Evolutionary conservation across 345 rosid genomes (phyloP).

Genomic region (Gynandropsis gynandra): DNA sequence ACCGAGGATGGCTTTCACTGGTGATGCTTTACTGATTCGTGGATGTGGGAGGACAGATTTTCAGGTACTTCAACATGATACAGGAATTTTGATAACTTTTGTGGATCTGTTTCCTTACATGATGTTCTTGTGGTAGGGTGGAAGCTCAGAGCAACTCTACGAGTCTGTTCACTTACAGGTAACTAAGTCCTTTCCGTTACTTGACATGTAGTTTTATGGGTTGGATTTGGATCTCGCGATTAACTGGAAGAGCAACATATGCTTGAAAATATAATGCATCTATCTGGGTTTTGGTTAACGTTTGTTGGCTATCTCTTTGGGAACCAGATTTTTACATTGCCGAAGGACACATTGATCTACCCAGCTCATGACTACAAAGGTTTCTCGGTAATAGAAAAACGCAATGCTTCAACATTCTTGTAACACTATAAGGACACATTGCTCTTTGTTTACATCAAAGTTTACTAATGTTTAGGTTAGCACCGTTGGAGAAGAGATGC

Average conservation of each 20-base stretch:
- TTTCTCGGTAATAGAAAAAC: conserved; percentile 45
- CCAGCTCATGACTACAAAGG: conserved; percentile 97
- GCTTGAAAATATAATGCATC: too few relatives aligned
- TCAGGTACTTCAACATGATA: conserved; percentile 50
- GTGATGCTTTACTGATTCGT: conserved; percentile 78
- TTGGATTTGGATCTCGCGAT: too few relatives aligned
- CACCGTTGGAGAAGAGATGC: conserved; percentile 87
- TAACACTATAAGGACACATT: not conserved
- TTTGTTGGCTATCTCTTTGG: conserved; percentile 8
- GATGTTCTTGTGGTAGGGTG: conserved; percentile 48
- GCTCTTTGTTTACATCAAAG: conserved; percentile 14
- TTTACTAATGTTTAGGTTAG: conserved; percentile 50
- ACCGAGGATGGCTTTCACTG: conserved; percentile 93
- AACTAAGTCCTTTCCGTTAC: conserved; percentile 20
- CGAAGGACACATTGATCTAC: conserved; percentile 74
- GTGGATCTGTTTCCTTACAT: not conserved
- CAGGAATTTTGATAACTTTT: not conserved
- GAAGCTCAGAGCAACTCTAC: conserved; percentile 76
- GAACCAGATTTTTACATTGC: conserved; percentile 74
- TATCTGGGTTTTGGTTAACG: not conserved
- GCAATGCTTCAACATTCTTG: not conserved
- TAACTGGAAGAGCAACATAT: too few relatives aligned
- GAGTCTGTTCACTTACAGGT: conserved; percentile 94
- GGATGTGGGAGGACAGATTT: conserved; percentile 99
- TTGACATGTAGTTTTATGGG: not conserved